Conservation (phyloP, 768 basidiomycete genomes). For the Tephrocybe sp. region DNA sequence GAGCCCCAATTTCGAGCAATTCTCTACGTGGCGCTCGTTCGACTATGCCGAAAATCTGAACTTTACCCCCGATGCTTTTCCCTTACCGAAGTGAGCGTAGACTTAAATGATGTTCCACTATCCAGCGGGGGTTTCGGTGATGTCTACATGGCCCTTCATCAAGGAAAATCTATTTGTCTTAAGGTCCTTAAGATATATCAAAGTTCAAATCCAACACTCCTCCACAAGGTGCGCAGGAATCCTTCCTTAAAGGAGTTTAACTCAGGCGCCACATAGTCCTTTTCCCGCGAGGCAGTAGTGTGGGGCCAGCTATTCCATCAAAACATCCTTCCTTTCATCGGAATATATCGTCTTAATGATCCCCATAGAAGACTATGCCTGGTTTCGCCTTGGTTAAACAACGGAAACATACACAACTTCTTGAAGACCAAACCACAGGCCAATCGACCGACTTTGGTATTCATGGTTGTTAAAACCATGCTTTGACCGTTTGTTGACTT, state of each 20-base stretch:
- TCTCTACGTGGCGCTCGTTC: conserved; percentile 20
- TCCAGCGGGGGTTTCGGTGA: conserved; percentile 28
- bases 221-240: conserved; percentile 22
- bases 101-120: conserved; percentile 4
- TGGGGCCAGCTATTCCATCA: conserved; percentile 19
- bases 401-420: conserved; percentile 32
- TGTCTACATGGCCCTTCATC: conserved; percentile 23
- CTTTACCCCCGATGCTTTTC: conserved; percentile 28
- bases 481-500: conserved; percentile 14
- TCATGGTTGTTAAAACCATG: neutral
- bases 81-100: conserved; percentile 12
- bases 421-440: conserved; percentile 16
- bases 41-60: conserved; percentile 24
- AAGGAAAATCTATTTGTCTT: conserved; percentile 21
- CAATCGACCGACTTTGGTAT: conserved; percentile 16
- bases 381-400: conserved; percentile 39
- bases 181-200: conserved; percentile 27
- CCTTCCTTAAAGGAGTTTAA: neutral
- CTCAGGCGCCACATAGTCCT: conserved; percentile 16
- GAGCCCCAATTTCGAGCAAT: conserved; percentile 11
- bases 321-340: conserved; percentile 38
- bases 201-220: conserved; percentile 15
- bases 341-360: conserved; percentile 29
- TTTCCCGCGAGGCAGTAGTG: conserved; percentile 18
- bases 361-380: conserved; percentile 29